Percentiles rank a stretch among this genome's conserved stretches.
Conservation (phyloP, 345 rosid species). For the Durio zibethinus region DNA sequence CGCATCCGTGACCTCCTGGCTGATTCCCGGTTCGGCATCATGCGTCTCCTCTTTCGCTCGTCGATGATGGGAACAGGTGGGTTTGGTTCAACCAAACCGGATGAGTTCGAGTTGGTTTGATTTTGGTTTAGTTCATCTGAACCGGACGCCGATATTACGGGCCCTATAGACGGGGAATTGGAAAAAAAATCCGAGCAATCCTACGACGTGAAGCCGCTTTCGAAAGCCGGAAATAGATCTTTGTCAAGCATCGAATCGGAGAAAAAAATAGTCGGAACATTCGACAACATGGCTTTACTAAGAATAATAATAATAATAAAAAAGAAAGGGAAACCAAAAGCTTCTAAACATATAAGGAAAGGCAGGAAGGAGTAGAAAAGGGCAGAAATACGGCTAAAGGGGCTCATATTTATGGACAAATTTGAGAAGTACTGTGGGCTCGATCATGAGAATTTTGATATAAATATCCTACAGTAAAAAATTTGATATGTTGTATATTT, state of each 20-base stretch:
- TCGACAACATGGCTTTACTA: conserved; percentile 44
- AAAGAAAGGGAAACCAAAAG: neutral
- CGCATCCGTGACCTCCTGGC: conserved; percentile 84
- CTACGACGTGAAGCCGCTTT: conserved; percentile 58
- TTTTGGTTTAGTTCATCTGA: conserved; percentile 39
- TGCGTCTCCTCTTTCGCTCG: conserved; percentile 66
- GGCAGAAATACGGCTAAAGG: conserved; percentile 73
- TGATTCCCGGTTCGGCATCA: conserved; percentile 88
- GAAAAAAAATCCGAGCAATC: conserved; percentile 44
- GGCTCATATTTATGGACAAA: conserved; percentile 55
- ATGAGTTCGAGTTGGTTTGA: conserved; percentile 33
- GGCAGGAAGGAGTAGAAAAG: conserved; percentile 67
- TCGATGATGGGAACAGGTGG: conserved; percentile 31
- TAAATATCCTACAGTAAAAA: no score
- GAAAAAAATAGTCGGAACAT: conserved; percentile 41
- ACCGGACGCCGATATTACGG: conserved; percentile 33
- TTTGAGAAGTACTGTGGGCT: conserved; percentile 1
- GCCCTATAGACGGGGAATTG: conserved; percentile 31
- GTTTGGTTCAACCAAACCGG: conserved; percentile 38
- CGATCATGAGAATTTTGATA: no score
- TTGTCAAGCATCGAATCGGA: conserved; percentile 35
- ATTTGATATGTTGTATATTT: no score
- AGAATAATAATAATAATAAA: neutral
- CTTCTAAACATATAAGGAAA: conserved; percentile 27
- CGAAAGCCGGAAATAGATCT: conserved; percentile 40